phyloP scores from a whole-genome alignment of 1,139 yeast genomes.

The Candida smagusa region DNA sequence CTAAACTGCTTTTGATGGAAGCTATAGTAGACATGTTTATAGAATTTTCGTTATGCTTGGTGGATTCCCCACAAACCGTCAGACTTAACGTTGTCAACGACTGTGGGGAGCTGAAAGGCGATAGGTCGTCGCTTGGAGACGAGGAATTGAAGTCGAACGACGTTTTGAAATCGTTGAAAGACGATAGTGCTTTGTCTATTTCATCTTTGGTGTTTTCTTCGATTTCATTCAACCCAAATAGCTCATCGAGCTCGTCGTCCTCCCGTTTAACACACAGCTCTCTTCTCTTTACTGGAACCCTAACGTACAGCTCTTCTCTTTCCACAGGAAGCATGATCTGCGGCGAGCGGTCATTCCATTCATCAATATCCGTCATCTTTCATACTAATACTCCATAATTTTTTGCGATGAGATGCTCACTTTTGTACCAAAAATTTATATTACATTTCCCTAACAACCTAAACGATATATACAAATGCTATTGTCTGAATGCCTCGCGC shows the following conservation, averaged over 20 bases:
- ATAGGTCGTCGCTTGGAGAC: constrained; percentile 9
- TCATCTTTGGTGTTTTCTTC: constrained; percentile 15
- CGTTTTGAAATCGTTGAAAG: constrained; percentile 17
- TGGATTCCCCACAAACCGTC: constrained; percentile 2
- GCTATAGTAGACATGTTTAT: constrained; percentile 20
- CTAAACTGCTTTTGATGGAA: constrained; percentile 28
- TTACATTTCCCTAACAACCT: neutral
- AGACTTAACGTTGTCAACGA: constrained; percentile 8
- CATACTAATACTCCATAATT: constrained; percentile 14
- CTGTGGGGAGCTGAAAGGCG: constrained; percentile 18
- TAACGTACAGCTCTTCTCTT: neutral
- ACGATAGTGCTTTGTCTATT: constrained; percentile 18
- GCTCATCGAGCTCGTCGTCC: constrained; percentile 1
- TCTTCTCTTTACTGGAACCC: neutral
- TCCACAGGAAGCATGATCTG: neutral
- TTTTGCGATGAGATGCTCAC: constrained; percentile 5
- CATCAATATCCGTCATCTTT: constrained; percentile 3
- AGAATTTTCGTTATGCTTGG: neutral
- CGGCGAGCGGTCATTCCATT: constrained; percentile 4
- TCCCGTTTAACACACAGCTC: neutral
- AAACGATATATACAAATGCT: neutral
- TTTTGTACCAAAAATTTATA: constrained; percentile 1
- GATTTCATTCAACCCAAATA: constrained; percentile 5
- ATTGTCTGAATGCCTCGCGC: constrained; percentile 17
- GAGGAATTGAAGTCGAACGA: constrained; percentile 7